Evolutionary conservation across 306 rosid genomes (phyloP), one percentile per base, ranked within the genome.

Genomic region (Lathyrus oleraceus): DNA sequence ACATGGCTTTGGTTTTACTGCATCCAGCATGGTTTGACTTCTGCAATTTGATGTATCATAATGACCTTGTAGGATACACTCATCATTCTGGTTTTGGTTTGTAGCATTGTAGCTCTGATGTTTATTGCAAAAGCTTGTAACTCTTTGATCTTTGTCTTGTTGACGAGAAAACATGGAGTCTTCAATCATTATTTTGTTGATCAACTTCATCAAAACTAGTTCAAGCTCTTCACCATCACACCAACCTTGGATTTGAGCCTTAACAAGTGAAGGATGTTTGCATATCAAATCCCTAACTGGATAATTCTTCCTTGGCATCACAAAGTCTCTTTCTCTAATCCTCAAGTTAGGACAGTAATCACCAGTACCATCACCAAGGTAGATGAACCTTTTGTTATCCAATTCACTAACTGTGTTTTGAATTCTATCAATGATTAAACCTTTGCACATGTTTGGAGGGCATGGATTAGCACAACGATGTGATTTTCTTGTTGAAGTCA

Each of bases 271-370:
- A 67, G 88, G 86, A 47, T 81, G 81, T 74, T 74, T 72, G 73
- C 81, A 70, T 8, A 87, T 83, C 51, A 87, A 81, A 2, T 85
- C 86, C 92, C 89, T 85, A 8, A 79, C 56, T 0, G 89, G 88
- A 47, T 78, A 87, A 30, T 81, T 79, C 86, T 77, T 87, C 77
- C 82, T 63, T n/a, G n/a, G n/a, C n/a, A n/a, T n/a, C n/a, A n/a
- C n/a, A n/a, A n/a, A n/a, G n/a, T n/a, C n/a, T n/a, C 54, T 78
- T 15, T 79, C 88, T 74, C 30, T 67, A 2, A 85, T 82, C 73
- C 81, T 87, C 73, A 81, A 79, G 35, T 83, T 79, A 40, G 93
- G 87, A 75, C 93, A 87, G 17, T 85, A 85, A 21, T 87, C 93
- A 0, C 93, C 93, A 48, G 15, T 58, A 0, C 93, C 90, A 77